Evolutionary conservation across 257 asterid species (phyloP).

Genomic region (Salvia splendens): DNA sequence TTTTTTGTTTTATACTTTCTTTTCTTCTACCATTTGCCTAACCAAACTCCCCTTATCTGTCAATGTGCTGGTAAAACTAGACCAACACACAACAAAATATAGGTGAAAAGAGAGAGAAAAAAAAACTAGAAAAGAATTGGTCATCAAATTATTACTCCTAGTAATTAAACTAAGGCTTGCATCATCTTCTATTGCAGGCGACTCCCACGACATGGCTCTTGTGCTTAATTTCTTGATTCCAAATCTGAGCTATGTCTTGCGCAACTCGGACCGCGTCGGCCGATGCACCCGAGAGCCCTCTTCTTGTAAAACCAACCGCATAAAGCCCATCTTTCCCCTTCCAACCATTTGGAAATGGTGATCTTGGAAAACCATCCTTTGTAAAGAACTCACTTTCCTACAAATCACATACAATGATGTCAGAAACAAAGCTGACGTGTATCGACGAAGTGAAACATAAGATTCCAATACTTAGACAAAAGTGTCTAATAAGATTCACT

Average conservation of each 20-base stretch:
- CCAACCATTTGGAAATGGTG: constrained; percentile 89
- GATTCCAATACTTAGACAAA: constrained; percentile 8
- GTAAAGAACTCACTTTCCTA: constrained; percentile 78
- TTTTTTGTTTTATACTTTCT: constrained; percentile 18
- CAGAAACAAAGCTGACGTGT: neutral
- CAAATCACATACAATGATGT: neutral
- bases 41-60: constrained; percentile 32
- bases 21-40: constrained; percentile 31
- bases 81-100: constrained; percentile 17
- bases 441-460: neutral
- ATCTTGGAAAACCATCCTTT: constrained; percentile 67
- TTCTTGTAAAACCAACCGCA: constrained; percentile 86
- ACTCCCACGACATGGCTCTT: constrained; percentile 51
- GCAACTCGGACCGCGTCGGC: constrained; percentile 74
- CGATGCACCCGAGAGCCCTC: constrained; percentile 88
- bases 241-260: constrained; percentile 67
- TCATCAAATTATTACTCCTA: neutral
- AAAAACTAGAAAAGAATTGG: constrained; percentile 2
- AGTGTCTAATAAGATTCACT: constrained; percentile 33
- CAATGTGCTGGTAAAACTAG: constrained; percentile 35
- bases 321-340: constrained; percentile 82
- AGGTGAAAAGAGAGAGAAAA: neutral
- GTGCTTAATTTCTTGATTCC: constrained; percentile 74
- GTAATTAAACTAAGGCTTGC: constrained; percentile 47
- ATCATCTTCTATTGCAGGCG: constrained; percentile 46